Base-by-base conservation (phyloP, 352 stramenopile species). In the Phytopythium sindhum region DNA sequence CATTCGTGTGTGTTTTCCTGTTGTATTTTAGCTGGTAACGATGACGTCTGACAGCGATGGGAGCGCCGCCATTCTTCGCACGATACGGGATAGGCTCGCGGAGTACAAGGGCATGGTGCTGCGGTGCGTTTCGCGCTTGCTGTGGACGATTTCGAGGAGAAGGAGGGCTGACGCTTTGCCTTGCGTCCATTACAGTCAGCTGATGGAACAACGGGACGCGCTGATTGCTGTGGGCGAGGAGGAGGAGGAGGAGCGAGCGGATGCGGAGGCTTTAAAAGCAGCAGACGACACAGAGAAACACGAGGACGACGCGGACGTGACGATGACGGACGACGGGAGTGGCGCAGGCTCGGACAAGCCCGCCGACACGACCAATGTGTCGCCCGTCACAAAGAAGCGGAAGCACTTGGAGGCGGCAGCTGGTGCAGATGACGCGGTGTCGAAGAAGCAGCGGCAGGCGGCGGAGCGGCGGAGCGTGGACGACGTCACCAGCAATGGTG, bases 71-170 rank as follows among this genome's bases (percentile, higher is more conserved):
- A 64, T 91, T 55, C 66, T 91, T 50, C 58, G 57, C 17, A 67
- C 74, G 55, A 86, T 90, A 39, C 78, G 81, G 53, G 78, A 77
- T 44, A 82, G 75, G 70, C 82, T 92, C 68, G 70, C 88, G 53
- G 80, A 83, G 75, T 90, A 92, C 78, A 89, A 90, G 66, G 70
- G 80, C 66, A 63, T 77, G 58, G 67, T 90, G 50, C 75, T 90
- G 61, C 74, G 78, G 84, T 92, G 69, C 64, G 80, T 79, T 28
- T 17, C 9, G 3, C 21, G 33, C 29, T 57, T 5, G 8, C 21
- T 24, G 17, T 29, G 44, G 44, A 29, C 44, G n/a, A 1, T 48
- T 5, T 0, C 9, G 35, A 26, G 21, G 52, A 57, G 26, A 10
- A 15, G 29, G 29, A 44, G 19, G 48, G 23, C 52, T 57, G 52